Evolutionary conservation across 345 rosid genomes (phyloP), one percentile per base, ranked within the genome.

Genomic region (Corchorus olitorius): DNA sequence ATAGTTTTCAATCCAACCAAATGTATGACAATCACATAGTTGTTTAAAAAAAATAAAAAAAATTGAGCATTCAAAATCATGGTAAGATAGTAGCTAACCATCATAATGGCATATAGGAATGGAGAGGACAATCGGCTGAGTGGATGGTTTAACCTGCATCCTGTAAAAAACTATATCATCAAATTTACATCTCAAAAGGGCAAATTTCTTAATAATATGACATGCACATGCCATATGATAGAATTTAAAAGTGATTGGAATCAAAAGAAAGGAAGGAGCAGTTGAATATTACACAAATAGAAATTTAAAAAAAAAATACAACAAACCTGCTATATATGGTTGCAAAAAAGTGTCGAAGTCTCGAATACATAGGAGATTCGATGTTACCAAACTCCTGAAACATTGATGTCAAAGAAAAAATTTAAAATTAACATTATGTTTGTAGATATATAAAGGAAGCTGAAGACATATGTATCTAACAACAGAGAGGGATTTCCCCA

Each of bases 61-160:
- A 68, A 64, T 50, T 59, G 8, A 68, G 61, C 19, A 71, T 66
- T 61, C 12, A 72, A 72, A 66, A 43, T 45, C 62, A 16, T 70
- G 78, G 71, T 37, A 58, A 4, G 75, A 70, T 4, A 58, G 83
- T 71, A 69, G 62, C 93, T 82, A 78, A 95, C 98, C 98, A 78
- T 92, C 99, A 79, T 90, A 90, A 85, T 95, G 98, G 81, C 97
- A 91, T 67, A 93, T 77, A 48, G 98, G 99, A 79, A 95, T 83
- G 73, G 98, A 90, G 69, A 95, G 80, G 8, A 95, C 84, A 54
- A 95, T 77, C 54, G 99, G 96, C 67, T 95, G 98, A 48, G 54
- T 39, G 61, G 87, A 79, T 76, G 97, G 81, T 81, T 79, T 91
- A 16, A 93, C 98, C 73, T 88, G 97, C 99, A 95, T 92, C 88